Percentiles rank a stretch among this genome's conserved stretches.
Conservation (phyloP, 305 asterid species). For the Plantago lanceolata region DNA sequence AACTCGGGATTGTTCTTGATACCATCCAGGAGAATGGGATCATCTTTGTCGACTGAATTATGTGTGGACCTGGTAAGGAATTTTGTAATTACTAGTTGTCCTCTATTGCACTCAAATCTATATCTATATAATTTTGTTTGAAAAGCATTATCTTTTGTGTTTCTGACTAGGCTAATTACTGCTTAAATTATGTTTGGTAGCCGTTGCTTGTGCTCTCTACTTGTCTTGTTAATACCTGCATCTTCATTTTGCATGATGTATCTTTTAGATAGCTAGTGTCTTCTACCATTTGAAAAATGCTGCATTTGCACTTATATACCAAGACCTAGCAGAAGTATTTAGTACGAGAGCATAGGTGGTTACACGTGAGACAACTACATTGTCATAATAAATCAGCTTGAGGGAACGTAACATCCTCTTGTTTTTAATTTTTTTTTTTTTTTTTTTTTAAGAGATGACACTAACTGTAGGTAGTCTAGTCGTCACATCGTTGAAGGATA, state of each 20-base stretch:
- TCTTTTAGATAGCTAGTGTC: not conserved
- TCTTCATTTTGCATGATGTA: not conserved
- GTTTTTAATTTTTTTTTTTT: too few species aligned
- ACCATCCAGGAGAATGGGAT: slow-evolving; percentile 77
- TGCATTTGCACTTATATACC: not conserved
- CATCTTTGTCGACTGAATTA: slow-evolving; percentile 45
- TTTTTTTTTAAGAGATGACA: not conserved
- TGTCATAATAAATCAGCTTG: too few species aligned
- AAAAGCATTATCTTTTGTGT: not conserved
- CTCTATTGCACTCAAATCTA: not conserved
- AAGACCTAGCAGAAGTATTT: not conserved
- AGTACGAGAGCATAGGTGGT: too few species aligned
- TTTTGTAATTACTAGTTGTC: not conserved
- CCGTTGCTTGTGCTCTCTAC: not conserved
- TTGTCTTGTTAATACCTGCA: not conserved
- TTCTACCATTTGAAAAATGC: not conserved
- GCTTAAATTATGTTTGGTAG: not conserved
- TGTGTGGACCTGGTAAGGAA: not conserved
- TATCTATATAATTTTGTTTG: not conserved
- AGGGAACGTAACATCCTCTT: not conserved
- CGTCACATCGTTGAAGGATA: too few species aligned
- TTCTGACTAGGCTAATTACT: not conserved
- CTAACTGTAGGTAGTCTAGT: too few species aligned
- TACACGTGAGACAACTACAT: too few species aligned
- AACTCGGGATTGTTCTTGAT: slow-evolving; percentile 73